Evolutionary conservation across 1,284 basidiomycete genomes (phyloP), one percentile per base, ranked within the genome.

Genomic region (Boletus sp.): DNA sequence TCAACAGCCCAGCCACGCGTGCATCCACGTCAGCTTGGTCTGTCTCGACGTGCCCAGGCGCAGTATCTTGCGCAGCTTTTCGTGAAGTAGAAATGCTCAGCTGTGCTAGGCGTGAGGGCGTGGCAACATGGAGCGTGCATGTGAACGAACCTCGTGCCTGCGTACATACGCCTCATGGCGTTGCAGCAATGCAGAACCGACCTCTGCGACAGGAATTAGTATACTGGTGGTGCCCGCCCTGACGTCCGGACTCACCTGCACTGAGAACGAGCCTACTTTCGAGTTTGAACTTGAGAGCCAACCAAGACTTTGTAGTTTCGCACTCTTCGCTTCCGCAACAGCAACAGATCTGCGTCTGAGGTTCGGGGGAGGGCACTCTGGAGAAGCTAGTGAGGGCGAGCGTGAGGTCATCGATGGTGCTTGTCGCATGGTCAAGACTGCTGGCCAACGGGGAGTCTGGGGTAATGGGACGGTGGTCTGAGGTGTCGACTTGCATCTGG

Each of bases 121-220:
- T 41, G 37, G 45, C 9, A 9, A 43, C 41, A 41, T 44, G 51
- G 42, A 39, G 41, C 27, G 5, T 51, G 49, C 57, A 48, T 53
- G 60, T 29, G 50, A 41, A 66, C 71, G 49, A 49, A 81, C 81
- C 73, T 87, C 80, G 58, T 84, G 81, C 56, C 78, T 75, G 47
- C 86, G 81, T 41, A 93, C 78, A 64, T 89, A 88, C 4, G 86
- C 88, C 68, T 95, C 93, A 64, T 94, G 91, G 53, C 87, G 76
- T 60, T 88, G 82, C 41, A 97, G 68, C 38, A 98, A 70, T 2
- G 93, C 93, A 67, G 93, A 90, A 1, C 94, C 94, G 40, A 97
- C 87, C 72, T 96, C 93, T 92, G 57, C 20, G 44, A 44, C 10
- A 39, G 20, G 41, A 17, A 26, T 60, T 52, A 43, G 41, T 22